These are phyloP conservation scores for Hypoxylon sp. DNA, from an alignment of 2,329 filamentous ascomycete genomes.

Conservation along the genomic window DNA sequence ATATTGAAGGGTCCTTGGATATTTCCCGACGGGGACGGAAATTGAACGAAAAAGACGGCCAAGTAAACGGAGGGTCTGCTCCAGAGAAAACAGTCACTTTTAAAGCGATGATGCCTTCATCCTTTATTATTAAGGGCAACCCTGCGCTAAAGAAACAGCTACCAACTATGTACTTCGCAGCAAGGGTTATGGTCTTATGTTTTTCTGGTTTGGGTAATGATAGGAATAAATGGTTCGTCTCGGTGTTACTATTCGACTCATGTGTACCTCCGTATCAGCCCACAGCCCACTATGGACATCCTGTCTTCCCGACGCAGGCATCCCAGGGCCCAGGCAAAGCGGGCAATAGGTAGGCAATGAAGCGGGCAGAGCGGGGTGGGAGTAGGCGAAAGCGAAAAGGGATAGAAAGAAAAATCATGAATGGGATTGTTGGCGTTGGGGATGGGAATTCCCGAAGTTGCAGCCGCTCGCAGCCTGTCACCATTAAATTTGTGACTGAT, in stretches of 20 bases:
- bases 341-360: constrained; percentile 1
- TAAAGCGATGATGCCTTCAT: constrained; percentile 20
- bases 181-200: constrained; percentile 37
- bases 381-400: constrained; percentile 1
- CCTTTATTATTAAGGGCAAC: constrained; percentile 14
- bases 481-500: constrained; percentile 23
- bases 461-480: constrained; percentile 9
- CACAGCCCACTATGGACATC: constrained; percentile 29
- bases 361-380: background rate
- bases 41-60: constrained; percentile 20
- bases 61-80: constrained; percentile 18
- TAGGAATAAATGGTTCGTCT: constrained; percentile 37
- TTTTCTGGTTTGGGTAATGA: constrained; percentile 33
- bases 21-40: constrained; percentile 6
- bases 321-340: constrained; percentile 11
- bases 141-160: background rate
- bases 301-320: background rate
- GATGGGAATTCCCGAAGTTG: constrained; percentile 40
- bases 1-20: constrained; percentile 16
- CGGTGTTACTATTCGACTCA: constrained; percentile 35
- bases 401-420: constrained; percentile 17
- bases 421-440: constrained; percentile 39
- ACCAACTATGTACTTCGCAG: background rate
- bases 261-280: constrained; percentile 27
- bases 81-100: constrained; percentile 10